Conservation (phyloP, 2,329 filamentous ascomycete species). For the Cercospora sojina region DNA sequence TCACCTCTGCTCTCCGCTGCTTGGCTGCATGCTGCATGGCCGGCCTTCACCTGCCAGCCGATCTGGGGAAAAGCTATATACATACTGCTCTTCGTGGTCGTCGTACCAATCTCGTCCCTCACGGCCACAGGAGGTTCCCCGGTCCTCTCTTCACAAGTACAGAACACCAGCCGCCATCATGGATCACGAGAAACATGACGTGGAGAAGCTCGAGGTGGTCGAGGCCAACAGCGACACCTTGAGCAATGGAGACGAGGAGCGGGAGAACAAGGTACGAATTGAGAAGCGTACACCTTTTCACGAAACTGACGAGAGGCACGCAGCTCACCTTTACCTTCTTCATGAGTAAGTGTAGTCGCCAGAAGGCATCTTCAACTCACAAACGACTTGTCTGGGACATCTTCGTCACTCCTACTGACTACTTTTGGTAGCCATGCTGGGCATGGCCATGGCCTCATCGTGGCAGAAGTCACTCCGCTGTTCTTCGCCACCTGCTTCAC, state of each 20-base stretch:
- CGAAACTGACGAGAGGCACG: not conserved
- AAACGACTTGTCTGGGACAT: no score
- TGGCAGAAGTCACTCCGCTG: constrained; percentile 25
- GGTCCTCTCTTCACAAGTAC: not conserved
- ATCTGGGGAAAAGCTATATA: not conserved
- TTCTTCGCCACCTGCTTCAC: constrained; percentile 25
- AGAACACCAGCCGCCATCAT: not conserved
- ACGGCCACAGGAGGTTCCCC: not conserved
- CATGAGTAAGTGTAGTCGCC: no score
- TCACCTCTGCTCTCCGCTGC: constrained; percentile 6
- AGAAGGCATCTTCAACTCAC: no score
- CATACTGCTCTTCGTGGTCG: not conserved
- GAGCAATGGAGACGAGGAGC: constrained; percentile 9
- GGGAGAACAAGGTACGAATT: constrained; percentile 18
- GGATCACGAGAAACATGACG: constrained; percentile 13
- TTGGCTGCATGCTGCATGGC: constrained; percentile 6
- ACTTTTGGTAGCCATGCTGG: no score
- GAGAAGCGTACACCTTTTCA: not conserved
- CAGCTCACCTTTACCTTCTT: constrained; percentile 21
- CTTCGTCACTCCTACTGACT: no score
- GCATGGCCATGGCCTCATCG: constrained; percentile 19
- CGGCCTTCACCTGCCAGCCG: not conserved
- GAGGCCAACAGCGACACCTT: constrained; percentile 9
- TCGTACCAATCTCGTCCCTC: not conserved
- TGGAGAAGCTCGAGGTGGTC: constrained; percentile 8